Percentiles rank a stretch among this genome's conserved stretches.
Conservation (phyloP, 2,329 filamentous ascomycete species). For the Trichothecium sympodiale region DNA sequence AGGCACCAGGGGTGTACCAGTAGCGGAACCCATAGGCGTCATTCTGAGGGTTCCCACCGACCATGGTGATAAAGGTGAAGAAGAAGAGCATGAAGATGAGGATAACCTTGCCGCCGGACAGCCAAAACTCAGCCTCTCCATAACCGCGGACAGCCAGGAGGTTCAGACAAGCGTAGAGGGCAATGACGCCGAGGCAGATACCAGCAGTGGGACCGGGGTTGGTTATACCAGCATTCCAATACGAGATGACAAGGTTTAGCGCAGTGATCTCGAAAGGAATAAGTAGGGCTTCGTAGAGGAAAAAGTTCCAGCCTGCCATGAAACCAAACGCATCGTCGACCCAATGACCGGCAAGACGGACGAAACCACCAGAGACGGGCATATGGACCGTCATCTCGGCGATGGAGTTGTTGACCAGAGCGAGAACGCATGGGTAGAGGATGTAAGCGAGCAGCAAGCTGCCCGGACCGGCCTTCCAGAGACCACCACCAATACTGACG, state of each 20-base stretch:
- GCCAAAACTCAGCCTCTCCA: conserved; percentile 30
- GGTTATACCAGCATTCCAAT: conserved; percentile 19
- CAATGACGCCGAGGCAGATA: conserved; percentile 30
- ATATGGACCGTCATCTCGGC: conserved; percentile 38
- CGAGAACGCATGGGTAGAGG: conserved; percentile 13
- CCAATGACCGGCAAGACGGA: conserved; percentile 32
- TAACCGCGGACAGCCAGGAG: conserved; percentile 24
- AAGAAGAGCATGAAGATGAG: conserved; percentile 47
- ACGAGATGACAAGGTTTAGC: conserved; percentile 33
- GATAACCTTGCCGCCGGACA: conserved; percentile 37
- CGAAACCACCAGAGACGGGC: conserved; percentile 33
- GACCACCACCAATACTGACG: conserved; percentile 18
- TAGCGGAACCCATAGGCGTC: conserved; percentile 51
- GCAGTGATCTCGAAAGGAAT: conserved; percentile 39
- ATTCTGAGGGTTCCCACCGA: conserved; percentile 46
- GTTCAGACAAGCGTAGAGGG: conserved; percentile 26
- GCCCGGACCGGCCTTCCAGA: conserved; percentile 21
- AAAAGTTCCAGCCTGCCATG: conserved; percentile 37
- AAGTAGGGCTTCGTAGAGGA: conserved; percentile 31
- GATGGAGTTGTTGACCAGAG: conserved; percentile 17
- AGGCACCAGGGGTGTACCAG: conserved; percentile 47
- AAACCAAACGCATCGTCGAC: conserved; percentile 36
- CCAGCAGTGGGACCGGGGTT: conserved; percentile 22
- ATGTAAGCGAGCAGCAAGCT: conserved; percentile 19
- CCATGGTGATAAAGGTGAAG: conserved; percentile 45